Evolutionary conservation across 73 alveolate genomes (phyloP), one percentile per base, ranked within the genome.

Genomic region (Durusdinium trenchii): DNA sequence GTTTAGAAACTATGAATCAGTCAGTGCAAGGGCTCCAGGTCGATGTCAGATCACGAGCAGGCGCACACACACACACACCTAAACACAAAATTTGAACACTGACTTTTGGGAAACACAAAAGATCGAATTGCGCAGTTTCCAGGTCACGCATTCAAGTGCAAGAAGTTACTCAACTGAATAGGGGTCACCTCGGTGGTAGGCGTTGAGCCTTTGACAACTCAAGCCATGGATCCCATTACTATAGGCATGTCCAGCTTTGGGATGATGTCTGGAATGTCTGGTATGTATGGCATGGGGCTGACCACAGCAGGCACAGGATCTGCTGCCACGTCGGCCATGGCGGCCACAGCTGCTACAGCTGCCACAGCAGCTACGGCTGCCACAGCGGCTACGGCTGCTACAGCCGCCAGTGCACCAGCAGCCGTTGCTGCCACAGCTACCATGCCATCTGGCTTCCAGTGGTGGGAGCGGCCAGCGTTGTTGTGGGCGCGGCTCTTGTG

Each of bases 381-480:
- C 36, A 62, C 76, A 62, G 76, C 76, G 76, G 76, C 76, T 62
- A 62, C 76, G 16, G 76, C 76, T 62, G 76, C 76, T 62, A 62
- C 76, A 6, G 76, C 76, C 16, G 76, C 76, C 36, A 20, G 76
- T 62, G 76, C 76, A 62, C 82, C 84, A 73, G 84, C 84, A 40
- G 84, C 84, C 47, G 84, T 30, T 36, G 84, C 84, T 73, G 84
- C 84, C 50, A 73, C 84, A 73, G 84, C 28, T 73, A 36, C 84
- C 51, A 73, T 73, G 51, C 84, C 84, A 36, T 73, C 51, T 73
- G 84, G 84, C 84, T 73, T 14, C 84, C 84, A 73, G 84, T 73
- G 51, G 84, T 40, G 51, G 84, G 84, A 10, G 51, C 51, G 50
- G 51, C 84, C 9, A 40, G 84, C 84, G 32, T 40, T 36, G 84